Percentiles rank a stretch among this genome's conserved stretches.
phyloP scores from a whole-genome alignment of 2,329 filamentous ascomycete genomes.

The Beauveria caledonica region DNA sequence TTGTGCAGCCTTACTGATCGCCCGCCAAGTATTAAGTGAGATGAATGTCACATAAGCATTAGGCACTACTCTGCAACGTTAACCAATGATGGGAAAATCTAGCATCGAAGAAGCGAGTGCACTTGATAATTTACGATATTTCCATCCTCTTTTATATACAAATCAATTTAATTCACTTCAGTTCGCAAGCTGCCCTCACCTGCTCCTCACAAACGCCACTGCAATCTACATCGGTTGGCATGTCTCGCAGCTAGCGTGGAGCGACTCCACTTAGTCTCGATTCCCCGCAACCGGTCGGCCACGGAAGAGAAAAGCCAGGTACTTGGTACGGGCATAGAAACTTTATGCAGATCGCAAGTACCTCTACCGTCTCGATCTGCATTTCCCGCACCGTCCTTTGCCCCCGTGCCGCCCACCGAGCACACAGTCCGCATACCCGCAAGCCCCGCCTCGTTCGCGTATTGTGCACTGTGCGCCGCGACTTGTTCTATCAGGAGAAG shows the following conservation, averaged over 20 bases:
- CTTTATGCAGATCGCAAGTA: background rate
- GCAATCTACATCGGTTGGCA: background rate
- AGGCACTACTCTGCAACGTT: no score
- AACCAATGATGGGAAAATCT: no score
- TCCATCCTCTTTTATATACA: no score
- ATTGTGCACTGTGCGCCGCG: constrained; percentile 1
- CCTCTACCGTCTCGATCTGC: constrained; percentile 7
- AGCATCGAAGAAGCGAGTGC: no score
- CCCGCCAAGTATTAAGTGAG: no score
- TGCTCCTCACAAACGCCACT: background rate
- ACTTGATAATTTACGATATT: no score
- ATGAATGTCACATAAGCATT: no score
- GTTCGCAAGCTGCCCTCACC: background rate
- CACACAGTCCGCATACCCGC: background rate
- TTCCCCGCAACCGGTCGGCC: constrained; percentile 4
- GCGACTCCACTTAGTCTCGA: background rate
- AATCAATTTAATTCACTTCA: background rate
- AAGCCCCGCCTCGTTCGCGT: background rate
- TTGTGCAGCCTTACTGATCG: no score
- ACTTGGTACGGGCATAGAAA: background rate
- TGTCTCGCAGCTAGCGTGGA: constrained; percentile 7
- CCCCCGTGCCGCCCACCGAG: background rate
- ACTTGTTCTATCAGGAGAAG: background rate
- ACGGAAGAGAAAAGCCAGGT: background rate
- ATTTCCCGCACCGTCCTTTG: constrained; percentile 5